Base-by-base conservation (phyloP, 805 yeast genomes). In the Kodamaea laetipori region DNA sequence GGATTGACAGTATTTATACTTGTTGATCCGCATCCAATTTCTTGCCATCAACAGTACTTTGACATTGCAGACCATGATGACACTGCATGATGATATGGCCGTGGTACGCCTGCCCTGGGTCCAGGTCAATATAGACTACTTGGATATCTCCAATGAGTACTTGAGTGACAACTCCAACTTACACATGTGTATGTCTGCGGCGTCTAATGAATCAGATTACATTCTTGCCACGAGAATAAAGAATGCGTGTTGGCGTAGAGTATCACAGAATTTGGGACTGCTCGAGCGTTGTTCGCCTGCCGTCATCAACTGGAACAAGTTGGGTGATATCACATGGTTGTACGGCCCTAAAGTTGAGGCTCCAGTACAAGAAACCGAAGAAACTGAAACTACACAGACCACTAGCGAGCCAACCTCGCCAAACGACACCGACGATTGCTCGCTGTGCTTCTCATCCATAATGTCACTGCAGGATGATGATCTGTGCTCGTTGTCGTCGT, bases 301-400 rank as follows among this genome's bases (percentile, higher is more conserved):
- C 4, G 47, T 49, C 26, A 76, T 78, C 31, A 77, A 78, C 56
- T 78, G 83, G 83, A 69, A 66, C 51, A 78, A 78, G 53, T 69
- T 64, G 44, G 74, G 75, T 46, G 83, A 78, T 52, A 69, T 76
- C 37, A 78, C 81, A 3, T 76, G 78, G 66, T 63, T 78, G 39
- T 78, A 73, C 51, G 83, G 82, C 1, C 82, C 83, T 15, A 63
- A 65, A 44, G 21, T 23, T 17, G 37, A 32, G 17, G 32, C 19
- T 30, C 23, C 23, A 5, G 11, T 10, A 6, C 5, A 8, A 6
- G 13, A 16, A 3, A 21, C 6, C 24, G 8, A 21, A 21, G 8
- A 6, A 21, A 21, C 8, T 6, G 8, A 21, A 21, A n/a, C n/a
- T n/a, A n/a, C n/a, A n/a, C n/a, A n/a, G n/a, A n/a, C n/a, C n/a